phyloP scores from a whole-genome alignment of 2,329 filamentous ascomycete species.

The Zasmidium cellare region DNA sequence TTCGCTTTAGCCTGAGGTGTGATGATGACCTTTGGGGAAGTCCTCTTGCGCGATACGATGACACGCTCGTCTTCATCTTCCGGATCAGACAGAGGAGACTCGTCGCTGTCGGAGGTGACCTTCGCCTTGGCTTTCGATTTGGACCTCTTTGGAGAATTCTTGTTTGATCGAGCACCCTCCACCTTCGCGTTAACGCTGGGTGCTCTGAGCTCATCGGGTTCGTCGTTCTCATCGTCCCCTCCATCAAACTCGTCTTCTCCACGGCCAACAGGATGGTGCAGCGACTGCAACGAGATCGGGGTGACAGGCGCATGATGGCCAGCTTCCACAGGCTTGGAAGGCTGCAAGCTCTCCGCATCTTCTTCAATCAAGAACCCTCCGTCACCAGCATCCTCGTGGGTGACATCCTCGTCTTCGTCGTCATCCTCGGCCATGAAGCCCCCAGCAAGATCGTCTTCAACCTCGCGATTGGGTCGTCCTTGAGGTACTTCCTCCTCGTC shows the following conservation, averaged over 20 bases:
- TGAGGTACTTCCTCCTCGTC: conserved; percentile 36
- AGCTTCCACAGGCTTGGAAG: conserved; percentile 4
- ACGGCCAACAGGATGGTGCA: conserved; percentile 26
- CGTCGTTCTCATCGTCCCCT: conserved; percentile 10
- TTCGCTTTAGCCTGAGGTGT: conserved; percentile 14
- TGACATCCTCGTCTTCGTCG: conserved; percentile 22
- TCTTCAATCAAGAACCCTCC: conserved; percentile 42
- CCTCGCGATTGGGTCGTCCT: conserved; percentile 24
- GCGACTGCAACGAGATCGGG: conserved; percentile 28
- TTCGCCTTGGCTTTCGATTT: conserved; percentile 5
- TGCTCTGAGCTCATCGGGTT: not conserved
- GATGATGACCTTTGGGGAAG: conserved; percentile 29
- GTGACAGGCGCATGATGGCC: conserved; percentile 20
- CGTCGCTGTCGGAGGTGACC: conserved; percentile 2
- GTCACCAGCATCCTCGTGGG: conserved; percentile 35
- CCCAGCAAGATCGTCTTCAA: conserved; percentile 21
- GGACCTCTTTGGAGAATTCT: conserved; percentile 5
- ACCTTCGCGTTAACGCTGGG: conserved; percentile 6
- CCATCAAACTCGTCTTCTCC: conserved; percentile 10
- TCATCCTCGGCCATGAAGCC: conserved; percentile 27
- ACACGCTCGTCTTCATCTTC: conserved; percentile 4
- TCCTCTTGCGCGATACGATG: conserved; percentile 4
- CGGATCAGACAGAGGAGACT: conserved; percentile 7
- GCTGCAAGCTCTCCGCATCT: conserved; percentile 27
- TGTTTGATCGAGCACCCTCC: conserved; percentile 1